Evolutionary conservation across 306 rosid genomes (phyloP).

Genomic region (Sicyos edulis): DNA sequence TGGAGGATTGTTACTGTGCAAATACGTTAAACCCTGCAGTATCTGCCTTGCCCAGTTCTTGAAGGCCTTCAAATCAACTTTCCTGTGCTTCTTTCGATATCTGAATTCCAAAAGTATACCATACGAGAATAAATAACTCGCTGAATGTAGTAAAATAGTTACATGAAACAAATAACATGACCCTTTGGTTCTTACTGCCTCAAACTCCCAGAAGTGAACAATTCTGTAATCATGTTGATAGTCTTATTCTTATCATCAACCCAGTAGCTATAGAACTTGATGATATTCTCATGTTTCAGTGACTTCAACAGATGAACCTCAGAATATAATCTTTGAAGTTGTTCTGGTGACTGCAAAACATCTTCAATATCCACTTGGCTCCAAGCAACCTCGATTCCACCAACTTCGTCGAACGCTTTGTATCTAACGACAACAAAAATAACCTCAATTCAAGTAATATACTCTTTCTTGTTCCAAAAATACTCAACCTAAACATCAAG

Average conservation of each 20-base stretch:
- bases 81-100: conserved; percentile 65
- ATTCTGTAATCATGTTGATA: conserved; percentile 78
- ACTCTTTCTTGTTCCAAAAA: not conserved
- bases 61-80: conserved; percentile 69
- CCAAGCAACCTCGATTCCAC: conserved; percentile 94
- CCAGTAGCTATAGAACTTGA: conserved; percentile 68
- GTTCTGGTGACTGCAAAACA: conserved; percentile 60
- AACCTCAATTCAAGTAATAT: not conserved
- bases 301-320: conserved; percentile 83
- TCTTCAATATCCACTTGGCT: conserved; percentile 62
- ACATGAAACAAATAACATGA: not conserved
- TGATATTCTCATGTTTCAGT: conserved; percentile 69
- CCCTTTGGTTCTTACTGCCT: conserved; percentile 50
- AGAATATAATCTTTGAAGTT: conserved; percentile 60
- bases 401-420: conserved; percentile 77
- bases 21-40: conserved; percentile 64
- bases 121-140: conserved; percentile 11
- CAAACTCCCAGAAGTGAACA: conserved; percentile 89
- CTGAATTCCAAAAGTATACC: conserved; percentile 29
- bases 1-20: conserved; percentile 75
- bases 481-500: not conserved
- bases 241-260: conserved; percentile 63
- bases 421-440: conserved; percentile 36
- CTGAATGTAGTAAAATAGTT: not conserved
- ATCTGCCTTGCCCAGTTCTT: conserved; percentile 97